Base-by-base conservation (phyloP, 2,329 filamentous ascomycete species). In the Berkeleyomyces rouxiae region DNA sequence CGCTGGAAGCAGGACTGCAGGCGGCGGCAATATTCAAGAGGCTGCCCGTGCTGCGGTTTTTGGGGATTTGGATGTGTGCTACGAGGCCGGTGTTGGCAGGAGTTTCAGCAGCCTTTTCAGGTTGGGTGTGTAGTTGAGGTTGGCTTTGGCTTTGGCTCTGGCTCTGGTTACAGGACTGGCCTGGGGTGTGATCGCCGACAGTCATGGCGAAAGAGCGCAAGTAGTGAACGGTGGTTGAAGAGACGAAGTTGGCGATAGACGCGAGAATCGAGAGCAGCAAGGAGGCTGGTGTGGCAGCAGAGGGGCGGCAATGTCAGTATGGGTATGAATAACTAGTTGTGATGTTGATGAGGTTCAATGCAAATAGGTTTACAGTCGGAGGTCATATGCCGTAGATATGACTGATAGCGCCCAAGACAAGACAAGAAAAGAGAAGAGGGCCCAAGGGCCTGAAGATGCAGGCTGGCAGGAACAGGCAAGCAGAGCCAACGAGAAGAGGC, bases 21-120 rank as follows among this genome's bases (percentile, higher is more conserved):
- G 43, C 47, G 9, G 61, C 43, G 47, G 51, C 46, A 49, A 63
- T 61, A 44, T n/a, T 59, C 23, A 63, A 58, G 1, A 65, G 43
- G 44, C 62, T 65, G n/a, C 64, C 61, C 11, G 64, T 61, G 49
- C 64, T 65, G 51, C 61, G 44, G 39, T 65, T 65, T 42, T 65
- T 65, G 7, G 61, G 61, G 7, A 65, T 51, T 31, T 58, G 64
- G 13, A 59, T 40, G 44, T 16, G 57, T n/a, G 39, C 42, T 3
- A 58, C 39, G 13, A 63, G 43, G 7, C 58, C 51, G 6, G 49
- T 39, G 40, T 58, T 40, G 16, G 49, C 58, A 33, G 57, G 57
- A 9, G 40, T 40, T 31, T 62, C 61, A 6, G 58, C 61, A 51
- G 43, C 10, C 6, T 16, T 43, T 46, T 59, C 53, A 43, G 42